A percentile compares a stretch with the other conserved stretches of the same genome.
Conservation (phyloP, 164 flowering plant species). For the Santalum album region DNA sequence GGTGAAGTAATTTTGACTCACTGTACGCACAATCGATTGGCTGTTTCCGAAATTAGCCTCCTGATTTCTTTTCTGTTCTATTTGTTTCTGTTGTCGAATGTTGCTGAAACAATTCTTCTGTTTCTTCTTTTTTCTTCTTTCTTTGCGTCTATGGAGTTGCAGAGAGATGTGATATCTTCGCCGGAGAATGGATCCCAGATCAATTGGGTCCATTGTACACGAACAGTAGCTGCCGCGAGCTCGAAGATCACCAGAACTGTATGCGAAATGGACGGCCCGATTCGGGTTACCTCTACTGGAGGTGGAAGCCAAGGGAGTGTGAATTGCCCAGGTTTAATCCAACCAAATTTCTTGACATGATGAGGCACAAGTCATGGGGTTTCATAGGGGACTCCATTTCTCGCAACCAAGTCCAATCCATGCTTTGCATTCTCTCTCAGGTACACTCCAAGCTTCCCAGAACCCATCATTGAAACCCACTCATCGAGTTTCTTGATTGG, state of each 20-base stretch:
- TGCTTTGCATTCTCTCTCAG: constrained; percentile 41
- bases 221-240: constrained; percentile 24
- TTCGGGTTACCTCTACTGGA: constrained; percentile 33
- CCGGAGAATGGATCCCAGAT: constrained; percentile 37
- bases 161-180: constrained; percentile 29
- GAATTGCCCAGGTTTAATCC: constrained; percentile 29
- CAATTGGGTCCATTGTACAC: constrained; percentile 32
- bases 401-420: constrained; percentile 43
- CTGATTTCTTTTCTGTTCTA: no score
- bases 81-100: no score
- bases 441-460: constrained; percentile 8
- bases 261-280: constrained; percentile 41
- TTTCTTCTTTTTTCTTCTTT: no score
- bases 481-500: no score
- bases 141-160: neutral
- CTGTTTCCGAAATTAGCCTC: no score
- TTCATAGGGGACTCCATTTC: constrained; percentile 45
- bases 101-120: no score
- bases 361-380: constrained; percentile 36
- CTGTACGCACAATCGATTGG: no score
- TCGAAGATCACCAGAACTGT: constrained; percentile 38
- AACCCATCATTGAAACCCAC: no score
- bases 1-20: no score
- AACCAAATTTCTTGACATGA: constrained; percentile 20
- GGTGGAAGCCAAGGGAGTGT: constrained; percentile 37